These are phyloP conservation scores for Cryptosporidium meleagridis DNA, from an alignment of 169 alveolate species.

Conservation along the genomic window DNA sequence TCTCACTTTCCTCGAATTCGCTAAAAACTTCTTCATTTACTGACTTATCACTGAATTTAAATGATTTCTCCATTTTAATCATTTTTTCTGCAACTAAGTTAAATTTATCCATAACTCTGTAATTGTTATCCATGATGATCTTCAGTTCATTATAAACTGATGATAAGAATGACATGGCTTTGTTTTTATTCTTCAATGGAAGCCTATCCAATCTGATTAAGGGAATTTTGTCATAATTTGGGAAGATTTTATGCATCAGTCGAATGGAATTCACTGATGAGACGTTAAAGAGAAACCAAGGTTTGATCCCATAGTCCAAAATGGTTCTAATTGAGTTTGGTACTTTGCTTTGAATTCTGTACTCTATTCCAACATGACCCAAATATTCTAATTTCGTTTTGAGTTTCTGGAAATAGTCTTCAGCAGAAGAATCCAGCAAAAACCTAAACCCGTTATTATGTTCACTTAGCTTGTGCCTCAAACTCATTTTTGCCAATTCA, in stretches of 20 bases:
- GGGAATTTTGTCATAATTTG: conserved; percentile 37
- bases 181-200: conserved; percentile 24
- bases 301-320: conserved; percentile 40
- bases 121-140: conserved; percentile 6
- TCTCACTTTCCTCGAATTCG: background rate
- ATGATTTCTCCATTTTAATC: background rate
- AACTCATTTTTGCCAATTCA: background rate
- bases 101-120: background rate
- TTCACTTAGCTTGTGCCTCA: conserved; percentile 18
- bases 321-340: conserved; percentile 27
- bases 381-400: conserved; percentile 37
- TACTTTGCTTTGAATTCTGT: conserved; percentile 50
- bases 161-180: conserved; percentile 12
- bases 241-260: conserved; percentile 48
- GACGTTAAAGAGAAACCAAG: conserved; percentile 52
- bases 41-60: background rate
- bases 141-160: conserved; percentile 33
- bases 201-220: conserved; percentile 61
- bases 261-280: conserved; percentile 54
- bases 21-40: background rate
- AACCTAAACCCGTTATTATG: conserved; percentile 18
- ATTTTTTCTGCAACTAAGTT: background rate
- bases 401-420: conserved; percentile 23
- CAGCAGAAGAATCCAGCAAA: conserved; percentile 52
- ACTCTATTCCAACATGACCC: conserved; percentile 67